phyloP scores from a whole-genome alignment of 2,329 filamentous ascomycete species.

The Metarhizium rileyi region DNA sequence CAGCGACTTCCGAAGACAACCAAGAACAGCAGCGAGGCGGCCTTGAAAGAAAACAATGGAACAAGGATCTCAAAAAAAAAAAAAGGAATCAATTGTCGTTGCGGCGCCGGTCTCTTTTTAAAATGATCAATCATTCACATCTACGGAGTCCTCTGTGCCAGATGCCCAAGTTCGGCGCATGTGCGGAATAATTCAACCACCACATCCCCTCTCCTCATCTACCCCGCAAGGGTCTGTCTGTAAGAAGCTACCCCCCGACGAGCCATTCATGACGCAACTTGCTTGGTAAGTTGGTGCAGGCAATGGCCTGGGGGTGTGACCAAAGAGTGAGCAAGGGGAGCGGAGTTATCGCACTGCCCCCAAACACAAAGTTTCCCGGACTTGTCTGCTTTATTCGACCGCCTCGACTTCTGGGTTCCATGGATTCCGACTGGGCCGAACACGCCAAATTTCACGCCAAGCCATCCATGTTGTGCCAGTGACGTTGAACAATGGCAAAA shows the following conservation, averaged over 20 bases:
- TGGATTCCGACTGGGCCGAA: not conserved
- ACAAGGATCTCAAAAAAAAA: not conserved
- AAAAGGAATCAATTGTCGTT: not conserved
- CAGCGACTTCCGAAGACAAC: not conserved
- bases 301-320: not conserved
- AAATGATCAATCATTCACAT: not conserved
- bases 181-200: slow-evolving; percentile 3
- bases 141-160: no score
- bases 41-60: not conserved
- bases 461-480: not conserved
- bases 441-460: not conserved
- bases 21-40: not conserved
- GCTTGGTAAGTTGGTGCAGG: slow-evolving; percentile 1
- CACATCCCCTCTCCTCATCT: not conserved
- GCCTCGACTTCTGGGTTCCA: not conserved
- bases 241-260: not conserved
- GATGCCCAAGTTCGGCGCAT: slow-evolving; percentile 2
- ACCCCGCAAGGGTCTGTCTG: slow-evolving; percentile 5
- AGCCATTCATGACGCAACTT: slow-evolving; percentile 6
- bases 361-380: not conserved
- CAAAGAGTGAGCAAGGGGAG: not conserved
- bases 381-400: not conserved
- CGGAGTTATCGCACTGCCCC: not conserved
- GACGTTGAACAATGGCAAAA: not conserved
- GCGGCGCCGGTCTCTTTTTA: not conserved